Evolutionary conservation across 768 basidiomycete species (phyloP).

Genomic region (Atractiella rhizophila): DNA sequence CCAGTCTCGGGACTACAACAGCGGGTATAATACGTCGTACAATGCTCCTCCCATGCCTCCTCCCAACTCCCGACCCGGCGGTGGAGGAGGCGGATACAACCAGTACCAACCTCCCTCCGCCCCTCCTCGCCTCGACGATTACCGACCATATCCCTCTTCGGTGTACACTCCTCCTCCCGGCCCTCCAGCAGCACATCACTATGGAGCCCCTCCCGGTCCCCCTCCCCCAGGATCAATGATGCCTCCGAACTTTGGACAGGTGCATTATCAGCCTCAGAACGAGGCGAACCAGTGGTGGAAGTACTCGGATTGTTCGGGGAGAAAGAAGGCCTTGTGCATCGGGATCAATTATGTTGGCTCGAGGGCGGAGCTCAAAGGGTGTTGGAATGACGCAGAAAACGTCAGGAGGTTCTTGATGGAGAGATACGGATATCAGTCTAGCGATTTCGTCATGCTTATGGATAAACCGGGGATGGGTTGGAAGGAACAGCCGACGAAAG

Average conservation of each 20-base stretch:
- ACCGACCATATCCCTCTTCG: too few species aligned
- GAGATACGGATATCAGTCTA: constrained; percentile 36
- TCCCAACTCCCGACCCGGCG: too few species aligned
- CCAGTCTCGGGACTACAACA: too few species aligned
- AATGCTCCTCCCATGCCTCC: too few species aligned
- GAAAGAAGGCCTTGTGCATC: constrained; percentile 63
- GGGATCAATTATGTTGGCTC: constrained; percentile 58
- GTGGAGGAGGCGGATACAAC: too few species aligned
- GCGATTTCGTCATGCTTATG: constrained; percentile 65
- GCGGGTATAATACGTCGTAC: too few species aligned
- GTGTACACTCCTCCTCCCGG: too few species aligned
- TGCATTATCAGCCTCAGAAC: constrained; percentile 12
- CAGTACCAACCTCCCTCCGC: too few species aligned
- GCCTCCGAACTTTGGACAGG: constrained; percentile 13
- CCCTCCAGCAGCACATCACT: neutral
- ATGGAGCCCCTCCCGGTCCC: constrained; percentile 2
- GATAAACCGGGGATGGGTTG: constrained; percentile 40
- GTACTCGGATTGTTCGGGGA: constrained; percentile 36
- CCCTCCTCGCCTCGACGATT: too few species aligned
- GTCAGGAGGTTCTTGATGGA: constrained; percentile 36
- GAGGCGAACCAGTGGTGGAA: constrained; percentile 37
- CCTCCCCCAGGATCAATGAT: neutral
- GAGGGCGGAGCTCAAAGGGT: constrained; percentile 43
- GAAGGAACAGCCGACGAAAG: constrained; percentile 42
- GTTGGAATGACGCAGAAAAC: constrained; percentile 74